Evolutionary conservation across 495 filamentous ascomycete species (phyloP).

Genomic region (Trichocladium antarcticum): DNA sequence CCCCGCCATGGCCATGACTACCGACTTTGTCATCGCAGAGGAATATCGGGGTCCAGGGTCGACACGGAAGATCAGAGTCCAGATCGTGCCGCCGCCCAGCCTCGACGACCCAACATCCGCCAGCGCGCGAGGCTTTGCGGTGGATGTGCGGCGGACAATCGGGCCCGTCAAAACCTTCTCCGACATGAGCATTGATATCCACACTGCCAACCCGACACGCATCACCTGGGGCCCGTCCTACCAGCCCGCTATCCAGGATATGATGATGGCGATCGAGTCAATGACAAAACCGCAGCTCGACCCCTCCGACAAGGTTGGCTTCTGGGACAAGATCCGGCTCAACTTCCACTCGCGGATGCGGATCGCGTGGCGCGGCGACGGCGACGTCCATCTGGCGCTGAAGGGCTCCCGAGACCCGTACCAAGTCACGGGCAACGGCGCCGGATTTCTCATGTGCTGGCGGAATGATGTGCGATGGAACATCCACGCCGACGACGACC

Average conservation of each 20-base stretch:
- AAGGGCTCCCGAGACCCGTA: conserved; percentile 95
- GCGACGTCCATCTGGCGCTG: conserved; percentile 86
- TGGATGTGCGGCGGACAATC: conserved; percentile 84
- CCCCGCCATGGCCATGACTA: conserved; percentile 71
- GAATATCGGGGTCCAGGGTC: conserved; percentile 74
- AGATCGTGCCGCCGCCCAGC: conserved; percentile 61
- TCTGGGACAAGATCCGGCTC: conserved; percentile 98
- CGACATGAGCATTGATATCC: conserved; percentile 79
- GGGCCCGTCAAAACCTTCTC: conserved; percentile 96
- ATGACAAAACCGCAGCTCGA: conserved; percentile 94
- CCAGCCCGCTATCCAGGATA: conserved; percentile 96
- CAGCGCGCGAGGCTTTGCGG: conserved; percentile 53
- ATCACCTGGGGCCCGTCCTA: conserved; percentile 97
- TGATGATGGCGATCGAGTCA: conserved; percentile 99
- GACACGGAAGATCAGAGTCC: conserved; percentile 66
- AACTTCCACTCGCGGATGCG: conserved; percentile 88
- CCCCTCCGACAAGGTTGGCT: conserved; percentile 84
- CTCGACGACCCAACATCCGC: conserved; percentile 29
- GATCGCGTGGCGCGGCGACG: conserved; percentile 85
- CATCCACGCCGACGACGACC: conserved; percentile 69
- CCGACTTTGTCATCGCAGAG: conserved; percentile 94
- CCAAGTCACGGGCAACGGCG: conserved; percentile 79
- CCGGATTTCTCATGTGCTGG: conserved; percentile 96
- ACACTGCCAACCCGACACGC: conserved; percentile 78
- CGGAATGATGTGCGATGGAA: conserved; percentile 82